Evolutionary conservation across 768 basidiomycete genomes (phyloP).

Genomic region (Xanthoconium stramineum): DNA sequence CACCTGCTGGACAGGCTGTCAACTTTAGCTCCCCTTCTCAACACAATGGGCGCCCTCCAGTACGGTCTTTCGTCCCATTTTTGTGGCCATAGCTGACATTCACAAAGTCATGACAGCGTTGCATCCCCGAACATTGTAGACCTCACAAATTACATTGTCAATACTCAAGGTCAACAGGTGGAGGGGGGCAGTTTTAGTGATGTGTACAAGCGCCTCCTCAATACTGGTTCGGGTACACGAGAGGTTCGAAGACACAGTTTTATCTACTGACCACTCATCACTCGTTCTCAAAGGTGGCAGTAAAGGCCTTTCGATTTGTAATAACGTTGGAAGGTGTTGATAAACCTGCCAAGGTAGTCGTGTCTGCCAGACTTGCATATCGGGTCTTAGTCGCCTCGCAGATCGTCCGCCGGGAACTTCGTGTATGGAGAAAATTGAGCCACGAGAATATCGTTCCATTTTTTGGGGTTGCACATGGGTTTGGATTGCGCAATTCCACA

Average conservation of each 20-base stretch:
- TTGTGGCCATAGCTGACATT: background rate
- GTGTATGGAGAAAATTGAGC: constrained; percentile 19
- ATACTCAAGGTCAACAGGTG: background rate
- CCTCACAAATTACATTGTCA: constrained; percentile 2
- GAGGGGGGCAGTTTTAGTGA: constrained; percentile 9
- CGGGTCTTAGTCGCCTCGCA: background rate
- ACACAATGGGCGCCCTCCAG: background rate
- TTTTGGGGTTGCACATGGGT: constrained; percentile 21
- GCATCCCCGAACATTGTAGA: background rate
- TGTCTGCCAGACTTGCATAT: background rate
- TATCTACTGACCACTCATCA: background rate
- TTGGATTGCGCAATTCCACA: constrained; percentile 18
- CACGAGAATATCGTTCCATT: constrained; percentile 27
- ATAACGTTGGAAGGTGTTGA: background rate
- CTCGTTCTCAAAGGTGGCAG: constrained; percentile 11
- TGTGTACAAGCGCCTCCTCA: constrained; percentile 10
- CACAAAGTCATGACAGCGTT: background rate
- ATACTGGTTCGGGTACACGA: background rate
- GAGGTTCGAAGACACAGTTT: background rate
- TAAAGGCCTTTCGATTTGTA: constrained; percentile 17
- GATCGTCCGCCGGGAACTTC: constrained; percentile 21
- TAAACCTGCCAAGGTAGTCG: background rate
- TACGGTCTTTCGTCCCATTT: background rate
- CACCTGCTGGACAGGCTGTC: too few species aligned
- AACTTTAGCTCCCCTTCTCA: background rate